phyloP scores from a whole-genome alignment of 1,284 basidiomycete genomes.

The Malassezia slooffiae region DNA sequence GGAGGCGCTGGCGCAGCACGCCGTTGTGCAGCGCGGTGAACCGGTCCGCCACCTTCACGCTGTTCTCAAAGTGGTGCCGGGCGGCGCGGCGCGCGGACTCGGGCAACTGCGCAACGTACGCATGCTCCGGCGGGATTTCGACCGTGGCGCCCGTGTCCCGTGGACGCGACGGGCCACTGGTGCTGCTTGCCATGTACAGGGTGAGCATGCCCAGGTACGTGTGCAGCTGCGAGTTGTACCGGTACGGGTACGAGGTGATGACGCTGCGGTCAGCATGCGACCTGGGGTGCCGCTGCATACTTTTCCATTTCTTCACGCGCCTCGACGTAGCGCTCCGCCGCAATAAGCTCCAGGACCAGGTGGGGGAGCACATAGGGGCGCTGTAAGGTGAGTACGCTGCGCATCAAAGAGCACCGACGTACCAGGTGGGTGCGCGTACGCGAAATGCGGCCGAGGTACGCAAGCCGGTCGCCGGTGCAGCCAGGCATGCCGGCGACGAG shows the following conservation, averaged over 20 bases:
- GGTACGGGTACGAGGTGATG: conserved; percentile 8
- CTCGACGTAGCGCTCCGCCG: background rate
- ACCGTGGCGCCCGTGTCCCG: too few relatives aligned
- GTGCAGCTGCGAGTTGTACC: conserved; percentile 12
- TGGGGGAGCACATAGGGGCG: conserved; percentile 7
- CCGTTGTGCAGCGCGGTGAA: background rate
- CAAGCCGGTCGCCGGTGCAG: background rate
- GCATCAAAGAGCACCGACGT: background rate
- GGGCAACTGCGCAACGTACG: too few relatives aligned
- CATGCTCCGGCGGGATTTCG: too few relatives aligned
- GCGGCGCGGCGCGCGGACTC: conserved; percentile 1
- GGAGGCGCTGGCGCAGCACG: conserved; percentile 1
- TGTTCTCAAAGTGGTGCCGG: conserved; percentile 11
- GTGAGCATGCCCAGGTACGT: conserved; percentile 12
- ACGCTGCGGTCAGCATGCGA: background rate
- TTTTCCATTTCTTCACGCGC: conserved; percentile 8
- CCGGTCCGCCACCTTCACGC: conserved; percentile 8
- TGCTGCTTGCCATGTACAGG: conserved; percentile 1
- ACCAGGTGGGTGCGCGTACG: conserved; percentile 3
- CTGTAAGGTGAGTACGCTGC: background rate
- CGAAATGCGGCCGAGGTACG: conserved; percentile 3
- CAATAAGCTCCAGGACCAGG: conserved; percentile 5
- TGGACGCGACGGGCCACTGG: too few relatives aligned
- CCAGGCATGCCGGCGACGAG: background rate
- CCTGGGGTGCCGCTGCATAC: too few relatives aligned